Conservation (phyloP, 1,139 yeast species). For the Nakaseomyces kungkrabaensis region DNA sequence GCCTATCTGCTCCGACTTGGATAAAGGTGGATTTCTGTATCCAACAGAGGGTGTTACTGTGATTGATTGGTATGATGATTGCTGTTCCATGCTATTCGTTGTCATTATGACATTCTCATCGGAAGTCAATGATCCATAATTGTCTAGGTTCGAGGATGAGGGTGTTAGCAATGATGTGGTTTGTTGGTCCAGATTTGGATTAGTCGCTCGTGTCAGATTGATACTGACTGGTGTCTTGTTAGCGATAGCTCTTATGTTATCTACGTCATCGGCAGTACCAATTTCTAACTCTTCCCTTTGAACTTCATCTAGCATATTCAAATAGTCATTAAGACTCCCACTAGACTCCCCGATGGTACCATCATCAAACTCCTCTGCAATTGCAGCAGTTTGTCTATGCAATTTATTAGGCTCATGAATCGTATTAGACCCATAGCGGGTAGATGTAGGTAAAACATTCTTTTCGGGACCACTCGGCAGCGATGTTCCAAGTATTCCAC, state of each 20-base stretch:
- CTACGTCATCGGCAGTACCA: background rate
- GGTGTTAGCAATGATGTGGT: background rate
- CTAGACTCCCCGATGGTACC: conserved; percentile 12
- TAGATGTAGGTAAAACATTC: conserved; percentile 9
- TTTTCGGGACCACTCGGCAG: conserved; percentile 9
- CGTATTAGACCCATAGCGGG: conserved; percentile 13
- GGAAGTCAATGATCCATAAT: background rate
- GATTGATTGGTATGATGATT: conserved; percentile 1
- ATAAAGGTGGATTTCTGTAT: conserved; percentile 1
- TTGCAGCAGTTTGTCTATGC: conserved; percentile 31
- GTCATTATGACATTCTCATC: conserved; percentile 1
- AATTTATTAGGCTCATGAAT: conserved; percentile 24
- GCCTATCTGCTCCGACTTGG: background rate
- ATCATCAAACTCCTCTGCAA: conserved; percentile 27
- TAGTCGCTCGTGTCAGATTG: conserved; percentile 1
- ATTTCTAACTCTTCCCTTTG: conserved; percentile 3
- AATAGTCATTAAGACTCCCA: conserved; percentile 4
- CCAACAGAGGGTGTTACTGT: background rate
- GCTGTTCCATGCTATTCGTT: conserved; percentile 2
- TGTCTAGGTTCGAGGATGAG: background rate
- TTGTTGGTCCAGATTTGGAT: conserved; percentile 2
- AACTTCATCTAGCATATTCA: conserved; percentile 6
- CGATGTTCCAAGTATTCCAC: conserved; percentile 20
- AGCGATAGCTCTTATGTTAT: background rate
- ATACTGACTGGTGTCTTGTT: conserved; percentile 2